phyloP scores from a whole-genome alignment of 176 grass and related monocot species.

The Ensete ventricosum region DNA sequence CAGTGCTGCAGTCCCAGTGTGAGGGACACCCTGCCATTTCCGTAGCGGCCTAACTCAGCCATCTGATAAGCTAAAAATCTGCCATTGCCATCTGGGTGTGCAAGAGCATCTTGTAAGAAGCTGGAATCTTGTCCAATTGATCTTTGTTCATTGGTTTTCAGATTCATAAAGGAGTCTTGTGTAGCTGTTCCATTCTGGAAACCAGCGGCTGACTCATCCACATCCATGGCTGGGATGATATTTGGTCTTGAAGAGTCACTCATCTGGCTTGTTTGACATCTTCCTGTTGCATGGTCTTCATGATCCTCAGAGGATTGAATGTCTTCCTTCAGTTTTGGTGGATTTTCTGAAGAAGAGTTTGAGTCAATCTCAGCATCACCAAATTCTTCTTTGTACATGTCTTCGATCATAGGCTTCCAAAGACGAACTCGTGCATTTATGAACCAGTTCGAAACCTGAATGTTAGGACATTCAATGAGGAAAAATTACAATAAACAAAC shows the following conservation, averaged over 20 bases:
- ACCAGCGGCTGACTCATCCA: slow-evolving; percentile 23
- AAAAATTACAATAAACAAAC: not conserved
- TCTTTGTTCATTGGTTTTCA: slow-evolving; percentile 65
- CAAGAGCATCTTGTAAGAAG: slow-evolving; percentile 42
- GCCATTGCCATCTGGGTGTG: slow-evolving; percentile 22
- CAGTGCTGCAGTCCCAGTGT: slow-evolving; percentile 76
- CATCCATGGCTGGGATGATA: slow-evolving; percentile 20
- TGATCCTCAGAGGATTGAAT: slow-evolving; percentile 43
- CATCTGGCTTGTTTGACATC: slow-evolving; percentile 41
- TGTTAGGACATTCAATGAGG: slow-evolving; percentile 17
- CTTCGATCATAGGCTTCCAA: slow-evolving; percentile 99
- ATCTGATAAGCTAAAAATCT: slow-evolving; percentile 61
- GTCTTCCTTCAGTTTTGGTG: slow-evolving; percentile 49
- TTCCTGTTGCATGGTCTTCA: slow-evolving; percentile 40
- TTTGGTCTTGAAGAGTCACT: slow-evolving; percentile 40
- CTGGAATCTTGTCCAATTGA: slow-evolving; percentile 26
- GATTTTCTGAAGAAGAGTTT: slow-evolving; percentile 77
- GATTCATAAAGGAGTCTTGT: slow-evolving; percentile 82
- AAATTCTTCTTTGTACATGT: slow-evolving; percentile 98
- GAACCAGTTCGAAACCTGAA: slow-evolving; percentile 98
- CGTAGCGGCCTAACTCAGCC: slow-evolving; percentile 43
- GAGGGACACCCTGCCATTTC: slow-evolving; percentile 53
- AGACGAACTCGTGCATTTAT: slow-evolving; percentile 97
- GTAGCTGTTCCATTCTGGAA: slow-evolving; percentile 46
- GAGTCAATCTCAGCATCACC: slow-evolving; percentile 66